Base-by-base conservation (phyloP, 2,329 filamentous ascomycete species). In the Pseudocercospora macadamiae region DNA sequence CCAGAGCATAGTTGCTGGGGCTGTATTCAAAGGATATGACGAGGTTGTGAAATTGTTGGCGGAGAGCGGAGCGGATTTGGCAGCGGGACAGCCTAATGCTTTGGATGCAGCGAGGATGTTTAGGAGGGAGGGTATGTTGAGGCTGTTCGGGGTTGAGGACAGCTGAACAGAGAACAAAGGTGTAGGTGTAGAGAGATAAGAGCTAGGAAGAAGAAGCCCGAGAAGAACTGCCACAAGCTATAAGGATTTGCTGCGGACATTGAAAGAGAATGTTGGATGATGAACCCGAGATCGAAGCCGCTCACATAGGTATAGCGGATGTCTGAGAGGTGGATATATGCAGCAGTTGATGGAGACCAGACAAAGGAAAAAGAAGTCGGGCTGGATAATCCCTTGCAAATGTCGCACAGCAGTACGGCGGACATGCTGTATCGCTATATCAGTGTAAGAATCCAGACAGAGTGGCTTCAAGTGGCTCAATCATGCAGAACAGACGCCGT, bases 11-110 rank as follows among this genome's bases (percentile, higher is more conserved):
- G 77, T 91, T 3, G 87, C 88, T 0, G 88, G 89, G 0, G 88
- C 88, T 0, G 85, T 91, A 7, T 91, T 91, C 72, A 91, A 91
- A 73, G 84, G 84, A 9, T 86, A 88, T 68, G 81, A 83, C 55
- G 83, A 82, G 3, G 84, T 90, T 2, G 81, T 90, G 8, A 82
- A 83, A 70, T 81, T 76, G 34, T 53, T 83, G 60, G 73, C 75
- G 55, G 75, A 78, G 37, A 73, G 68, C 1, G 77, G 75, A 2
- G 78, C 77, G 54, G 76, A 79, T 67, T 48, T 77, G 3, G 55
- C 61, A 19, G 67, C 67, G 10, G 79, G 79, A 14, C 74, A 76
- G 61, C 78, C 79, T 36, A 79, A 73, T 71, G 79, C 79, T 16
- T 71, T 79, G 44, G 76, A 81, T 61, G 72, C 73, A 60, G 79